Evolutionary conservation across 352 stramenopile genomes (phyloP), one percentile per base, ranked within the genome.

Genomic region (Phytophthora sp.): DNA sequence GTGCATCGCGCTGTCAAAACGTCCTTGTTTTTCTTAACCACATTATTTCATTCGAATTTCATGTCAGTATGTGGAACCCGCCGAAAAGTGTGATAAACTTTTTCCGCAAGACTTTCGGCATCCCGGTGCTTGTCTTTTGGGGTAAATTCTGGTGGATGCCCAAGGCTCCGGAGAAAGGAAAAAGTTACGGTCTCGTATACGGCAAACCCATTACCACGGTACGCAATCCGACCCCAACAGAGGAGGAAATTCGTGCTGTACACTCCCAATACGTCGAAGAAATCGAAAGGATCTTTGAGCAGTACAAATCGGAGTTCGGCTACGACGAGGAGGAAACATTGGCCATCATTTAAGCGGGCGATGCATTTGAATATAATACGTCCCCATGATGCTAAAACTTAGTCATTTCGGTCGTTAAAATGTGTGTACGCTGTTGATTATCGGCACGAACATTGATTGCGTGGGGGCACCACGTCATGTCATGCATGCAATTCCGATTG

Each of bases 121-220:
- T 90, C 55, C 83, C 83, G 13, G 52, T 91, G 36, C 80, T 90
- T 33, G 58, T 88, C 35, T 91, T 91, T 71, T 91, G 83, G 83
- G 83, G 83, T 0, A 77, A 80, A 15, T 89, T 89, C 80, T 63
- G 84, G 49, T 92, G 84, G 84, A 80, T 88, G 74, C 84, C 84
- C 1, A 73, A 79, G 12, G 57, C 61, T 5, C 70, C 72, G 0
- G 66, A 80, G 0, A 63, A 70, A 58, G 80, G 72, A n/a, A 92
- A 92, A 64, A 54, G 23, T 2, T 89, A 83, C 46, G 84, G 81
- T 27, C 62, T 90, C 20, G 83, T 90, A 15, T 90, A 89, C 49
- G 84, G 84, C 50, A 88, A 79, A 55, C 80, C 84, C 1, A 84
- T 93, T 55, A 6, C 66, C 5, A 77, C 82, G 15, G 56, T 57